Base-by-base conservation (phyloP, 2,329 filamentous ascomycete genomes). In the Periconia macrospinosa region DNA sequence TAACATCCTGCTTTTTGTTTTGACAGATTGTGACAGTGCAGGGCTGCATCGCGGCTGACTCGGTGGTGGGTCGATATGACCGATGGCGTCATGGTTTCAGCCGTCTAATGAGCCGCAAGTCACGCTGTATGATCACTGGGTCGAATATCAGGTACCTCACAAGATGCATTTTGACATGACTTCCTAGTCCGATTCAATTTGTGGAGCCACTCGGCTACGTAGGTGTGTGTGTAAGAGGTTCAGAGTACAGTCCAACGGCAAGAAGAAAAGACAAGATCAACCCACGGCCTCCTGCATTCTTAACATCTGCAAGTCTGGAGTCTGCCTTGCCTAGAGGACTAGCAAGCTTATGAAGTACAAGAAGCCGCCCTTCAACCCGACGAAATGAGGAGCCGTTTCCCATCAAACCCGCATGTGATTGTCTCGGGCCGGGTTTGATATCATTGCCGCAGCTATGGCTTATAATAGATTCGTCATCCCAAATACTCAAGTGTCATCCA, bases 21-120 rank as follows among this genome's bases (percentile, higher is more conserved):
- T n/a, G n/a, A n/a, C n/a, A n/a, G n/a, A n/a, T n/a, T 33, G 14
- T 9, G 37, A 41, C 37, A 23, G 10, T 45, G 20, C 47, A 23
- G 27, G 13, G 40, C 40, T 30, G 33, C 17, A 43, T 40, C 47
- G 47, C 51, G 42, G 40, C 27, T 59, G 54, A 56, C 49, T 45
- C 61, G 49, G 23, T 27, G 23, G 23, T 27, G 23, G 23, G 23
- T 27, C 23, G 23, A 27, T 27, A 27, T 37, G 33, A 37, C 33
- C 33, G 33, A 66, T 69, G 68, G 64, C 68, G 68, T 71, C 68
- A 71, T 72, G 55, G 65, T 65, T 53, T 37, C 33, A 37, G 33
- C 33, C 5, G 5, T n/a, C 33, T 37, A 64, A 60, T 62, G 61
- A 51, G 50, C 65, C 62, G 61, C 66, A 67, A 60, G 66, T 71